These are phyloP conservation scores for Metschnikowia anglica DNA, from an alignment of 805 yeast species.

Conservation along the genomic window DNA sequence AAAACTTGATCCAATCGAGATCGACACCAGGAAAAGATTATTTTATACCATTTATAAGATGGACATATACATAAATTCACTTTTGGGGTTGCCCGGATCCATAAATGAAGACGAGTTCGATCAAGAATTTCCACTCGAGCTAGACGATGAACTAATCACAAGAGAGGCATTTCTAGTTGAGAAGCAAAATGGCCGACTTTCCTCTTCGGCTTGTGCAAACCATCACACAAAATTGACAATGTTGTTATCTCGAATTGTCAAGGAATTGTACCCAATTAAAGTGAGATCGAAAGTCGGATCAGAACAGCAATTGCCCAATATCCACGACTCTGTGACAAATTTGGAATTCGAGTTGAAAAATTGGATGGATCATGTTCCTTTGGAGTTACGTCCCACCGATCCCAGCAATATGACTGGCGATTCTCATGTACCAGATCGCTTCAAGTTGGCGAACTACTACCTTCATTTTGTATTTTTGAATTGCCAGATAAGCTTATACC, in stretches of 20 bases:
- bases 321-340: constrained; percentile 50
- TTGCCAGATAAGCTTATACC: constrained; percentile 75
- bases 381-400: constrained; percentile 69
- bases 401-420: constrained; percentile 38
- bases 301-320: constrained; percentile 26
- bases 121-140: constrained; percentile 79
- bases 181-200: constrained; percentile 50
- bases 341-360: constrained; percentile 66
- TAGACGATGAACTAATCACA: constrained; percentile 85
- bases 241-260: constrained; percentile 68
- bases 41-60: constrained; percentile 90
- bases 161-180: constrained; percentile 53
- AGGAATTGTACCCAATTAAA: constrained; percentile 72
- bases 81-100: constrained; percentile 80
- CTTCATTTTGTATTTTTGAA: constrained; percentile 71
- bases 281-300: constrained; percentile 26
- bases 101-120: constrained; percentile 78
- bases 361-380: constrained; percentile 73
- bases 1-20: constrained; percentile 70
- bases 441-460: constrained; percentile 71
- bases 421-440: constrained; percentile 47
- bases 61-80: constrained; percentile 86
- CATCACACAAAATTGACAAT: constrained; percentile 76
- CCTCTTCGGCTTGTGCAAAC: constrained; percentile 79
- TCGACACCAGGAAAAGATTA: constrained; percentile 78